Base-by-base conservation (phyloP, 768 basidiomycete genomes). In the Tylopilus sp. region DNA sequence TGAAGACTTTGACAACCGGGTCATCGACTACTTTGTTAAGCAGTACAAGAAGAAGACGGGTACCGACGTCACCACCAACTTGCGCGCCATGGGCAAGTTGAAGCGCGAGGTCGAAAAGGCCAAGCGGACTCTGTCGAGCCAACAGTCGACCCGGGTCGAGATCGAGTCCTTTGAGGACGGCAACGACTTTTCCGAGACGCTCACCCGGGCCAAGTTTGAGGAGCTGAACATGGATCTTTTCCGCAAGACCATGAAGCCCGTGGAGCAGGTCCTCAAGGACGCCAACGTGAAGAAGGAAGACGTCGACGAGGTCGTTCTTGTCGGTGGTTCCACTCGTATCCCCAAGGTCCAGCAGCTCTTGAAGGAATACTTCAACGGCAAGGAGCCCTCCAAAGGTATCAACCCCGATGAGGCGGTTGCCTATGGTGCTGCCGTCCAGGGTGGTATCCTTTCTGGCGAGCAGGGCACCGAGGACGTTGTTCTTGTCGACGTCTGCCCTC, bases 351-450 rank as follows among this genome's bases (percentile, higher is more conserved):
- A 98, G 68, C 92, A 97, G 66, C 91, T 98, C 71, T 85, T 99
- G 69, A 94, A 93, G 74, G 95, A 98, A 71, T 98, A 84, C 81
- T 99, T 98, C 74, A 86, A 83, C 61, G 89, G 92, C 70, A 97
- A 91, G 78, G 96, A 98, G 71, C 94, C 94, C 48, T 95, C 95
- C 57, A 95, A 93, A 81, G 89, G 91, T 60, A 99, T 98, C 78
- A 98, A 99, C 82, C 94, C 95, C 48, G 96, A 99, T 72, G 96
- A 99, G 78, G 96, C 96, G 57, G 96, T 99, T 61, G 94, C 96
- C 42, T 98, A 97, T 65, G 96, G 96, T 81, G 96, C 96, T 58
- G 96, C 96, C 50, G 92, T 98, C 60, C 96, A 99, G 75, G 96
- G 92, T 74, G 96, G 92, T 76, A 96, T 99, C 64, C 89, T 99